These are phyloP conservation scores for Pseudozyma tsukubaensis DNA, from an alignment of 1,284 basidiomycete genomes.

Conservation along the genomic window DNA sequence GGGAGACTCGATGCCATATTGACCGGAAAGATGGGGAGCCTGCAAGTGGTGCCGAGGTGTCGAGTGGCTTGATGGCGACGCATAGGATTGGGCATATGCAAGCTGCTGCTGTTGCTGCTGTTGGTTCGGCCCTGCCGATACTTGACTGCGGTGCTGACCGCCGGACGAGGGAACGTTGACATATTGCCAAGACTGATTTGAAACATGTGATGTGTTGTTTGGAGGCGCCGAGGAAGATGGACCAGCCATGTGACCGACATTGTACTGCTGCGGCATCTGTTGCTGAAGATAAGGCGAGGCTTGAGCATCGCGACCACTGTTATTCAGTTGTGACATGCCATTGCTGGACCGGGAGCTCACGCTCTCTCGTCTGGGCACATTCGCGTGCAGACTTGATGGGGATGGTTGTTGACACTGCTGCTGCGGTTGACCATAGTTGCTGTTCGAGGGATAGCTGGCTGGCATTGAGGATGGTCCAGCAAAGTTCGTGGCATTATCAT, in stretches of 20 bases:
- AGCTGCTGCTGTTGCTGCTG: conserved; percentile 22
- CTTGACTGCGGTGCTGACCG: conserved; percentile 8
- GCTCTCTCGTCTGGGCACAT: conserved; percentile 2
- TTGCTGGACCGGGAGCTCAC: background rate
- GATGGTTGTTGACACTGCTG: conserved; percentile 8
- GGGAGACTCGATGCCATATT: conserved; percentile 22
- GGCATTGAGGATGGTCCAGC: background rate
- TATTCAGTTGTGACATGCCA: conserved; percentile 6
- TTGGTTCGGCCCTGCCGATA: conserved; percentile 12
- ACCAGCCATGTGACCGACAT: background rate
- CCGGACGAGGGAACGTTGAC: conserved; percentile 2
- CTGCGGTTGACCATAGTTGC: conserved; percentile 2
- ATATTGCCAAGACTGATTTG: conserved; percentile 10
- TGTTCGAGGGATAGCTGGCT: background rate
- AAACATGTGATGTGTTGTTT: background rate
- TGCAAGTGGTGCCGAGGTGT: conserved; percentile 20
- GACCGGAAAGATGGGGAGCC: conserved; percentile 7
- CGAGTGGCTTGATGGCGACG: conserved; percentile 10
- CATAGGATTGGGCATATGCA: conserved; percentile 7
- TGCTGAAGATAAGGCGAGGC: conserved; percentile 2
- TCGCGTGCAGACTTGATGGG: background rate
- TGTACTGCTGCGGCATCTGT: conserved; percentile 12
- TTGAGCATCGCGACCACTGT: conserved; percentile 5
- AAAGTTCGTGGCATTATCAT: conserved; percentile 1
- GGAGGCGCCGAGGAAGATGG: background rate